Evolutionary conservation across 129 eudicot species (phyloP), one percentile per base, ranked within the genome.

Genomic region (Smallanthus sonchifolius): DNA sequence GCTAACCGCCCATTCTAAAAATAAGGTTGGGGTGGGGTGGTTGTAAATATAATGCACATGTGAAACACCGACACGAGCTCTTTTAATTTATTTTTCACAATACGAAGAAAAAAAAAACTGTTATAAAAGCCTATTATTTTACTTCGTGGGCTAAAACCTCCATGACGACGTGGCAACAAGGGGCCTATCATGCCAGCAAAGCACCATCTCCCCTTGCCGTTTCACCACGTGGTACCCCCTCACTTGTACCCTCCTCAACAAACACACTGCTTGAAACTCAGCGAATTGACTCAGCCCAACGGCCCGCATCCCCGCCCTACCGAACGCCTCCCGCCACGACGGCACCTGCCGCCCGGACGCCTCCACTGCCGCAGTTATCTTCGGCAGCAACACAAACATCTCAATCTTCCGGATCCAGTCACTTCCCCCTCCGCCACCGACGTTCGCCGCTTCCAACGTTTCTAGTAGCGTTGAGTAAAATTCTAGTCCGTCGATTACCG

Each of bases 101-200:
- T 65, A 67, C 34, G 60, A 19, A 77, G 57, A 62, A 48, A 34
- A 36, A 70, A 48, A 24, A 24, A 24, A 24, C 30, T 24, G 30
- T 24, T 0, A 24, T n/a, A 67, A 37, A 55, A 16, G 7, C 66
- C 72, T 78, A 71, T n/a, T 3, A 61, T 7, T 11, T 2, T 20
- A 42, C 36, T 49, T 16, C 2, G 45, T 32, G 37, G n/a, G 54
- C 76, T 88, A 90, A 71, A 76, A 82, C 94, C 88, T 87, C 99
- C 99, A 95, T 8, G 96, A 94, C 43, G 99, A 95, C 67, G 97
- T 88, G 86, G 97, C 90, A 61, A 87, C 96, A 0, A 95, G 88
- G 43, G 96, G 87, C 88, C 96, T 80, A 59, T 85, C 96, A 17
- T 87, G 97, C 99, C 99, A 95, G 83, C 97, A 95, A 17, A 95